Conservation (phyloP, 352 stramenopile genomes). For the Globisporangium cederbergense region DNA sequence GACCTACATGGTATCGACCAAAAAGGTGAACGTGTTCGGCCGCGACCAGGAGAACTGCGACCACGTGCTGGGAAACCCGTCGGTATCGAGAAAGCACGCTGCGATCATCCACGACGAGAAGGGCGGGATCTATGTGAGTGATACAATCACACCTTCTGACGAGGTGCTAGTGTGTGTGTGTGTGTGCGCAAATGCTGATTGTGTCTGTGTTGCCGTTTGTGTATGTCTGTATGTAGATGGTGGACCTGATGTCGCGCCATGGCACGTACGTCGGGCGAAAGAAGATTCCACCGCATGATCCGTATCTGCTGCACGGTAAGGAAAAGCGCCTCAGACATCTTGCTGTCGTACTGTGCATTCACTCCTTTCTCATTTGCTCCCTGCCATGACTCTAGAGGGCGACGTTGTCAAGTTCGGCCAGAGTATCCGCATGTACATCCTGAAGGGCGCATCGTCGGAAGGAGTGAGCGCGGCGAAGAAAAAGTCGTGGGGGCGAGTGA, state of each 20-base stretch:
- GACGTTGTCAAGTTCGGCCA: slow-evolving; percentile 87
- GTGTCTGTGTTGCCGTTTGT: not conserved
- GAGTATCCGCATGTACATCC: slow-evolving; percentile 80
- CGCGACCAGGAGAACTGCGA: slow-evolving; percentile 84
- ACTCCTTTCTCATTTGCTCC: not conserved
- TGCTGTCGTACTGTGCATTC: not conserved
- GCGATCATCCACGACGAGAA: slow-evolving; percentile 79
- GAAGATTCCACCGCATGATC: slow-evolving; percentile 84
- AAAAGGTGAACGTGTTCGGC: slow-evolving; percentile 80
- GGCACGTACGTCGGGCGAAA: slow-evolving; percentile 81
- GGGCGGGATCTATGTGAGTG: slow-evolving; percentile 80
- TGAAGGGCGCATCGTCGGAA: slow-evolving; percentile 66
- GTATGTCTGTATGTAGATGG: slow-evolving; percentile 43
- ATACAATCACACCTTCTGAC: not conserved
- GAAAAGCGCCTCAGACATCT: not conserved
- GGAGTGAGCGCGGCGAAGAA: slow-evolving; percentile 71
- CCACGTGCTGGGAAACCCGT: slow-evolving; percentile 85
- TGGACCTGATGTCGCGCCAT: slow-evolving; percentile 87
- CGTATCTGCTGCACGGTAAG: slow-evolving; percentile 73
- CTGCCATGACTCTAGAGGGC: slow-evolving; percentile 39
- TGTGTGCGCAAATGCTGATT: not conserved
- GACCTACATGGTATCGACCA: slow-evolving; percentile 84
- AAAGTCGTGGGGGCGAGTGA: slow-evolving; percentile 75
- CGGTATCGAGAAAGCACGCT: slow-evolving; percentile 84
- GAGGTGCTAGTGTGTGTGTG: not conserved